phyloP scores from a whole-genome alignment of 108 stramenopile species.

The Nitzschia sp. region DNA sequence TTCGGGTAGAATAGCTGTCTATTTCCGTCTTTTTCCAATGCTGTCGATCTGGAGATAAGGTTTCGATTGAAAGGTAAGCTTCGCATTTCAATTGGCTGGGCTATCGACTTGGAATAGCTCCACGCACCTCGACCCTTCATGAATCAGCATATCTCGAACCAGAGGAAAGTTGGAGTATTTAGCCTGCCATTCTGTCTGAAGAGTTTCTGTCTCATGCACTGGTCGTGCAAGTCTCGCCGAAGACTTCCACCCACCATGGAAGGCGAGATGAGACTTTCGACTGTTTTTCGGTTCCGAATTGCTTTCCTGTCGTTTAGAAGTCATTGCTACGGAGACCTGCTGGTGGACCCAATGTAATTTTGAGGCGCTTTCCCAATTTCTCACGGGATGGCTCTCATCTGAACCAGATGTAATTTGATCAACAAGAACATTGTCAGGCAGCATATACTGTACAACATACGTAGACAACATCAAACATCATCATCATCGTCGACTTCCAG shows the following conservation, averaged over 20 bases:
- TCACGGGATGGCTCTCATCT: no score
- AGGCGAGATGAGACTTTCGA: not conserved
- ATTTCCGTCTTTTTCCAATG: slow-evolving; percentile 24
- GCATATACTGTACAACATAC: no score
- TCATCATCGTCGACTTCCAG: no score
- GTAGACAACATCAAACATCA: no score
- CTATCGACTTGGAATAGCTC: not conserved
- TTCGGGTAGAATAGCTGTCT: slow-evolving; percentile 31
- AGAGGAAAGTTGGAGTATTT: slow-evolving; percentile 4
- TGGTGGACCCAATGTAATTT: not conserved
- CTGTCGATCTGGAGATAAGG: not conserved
- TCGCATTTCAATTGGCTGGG: no score
- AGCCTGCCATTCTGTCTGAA: not conserved
- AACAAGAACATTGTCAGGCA: no score
- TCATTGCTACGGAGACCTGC: not conserved
- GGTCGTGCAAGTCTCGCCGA: not conserved
- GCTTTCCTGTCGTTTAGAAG: not conserved
- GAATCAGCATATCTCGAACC: not conserved
- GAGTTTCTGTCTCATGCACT: not conserved
- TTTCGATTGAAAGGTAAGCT: slow-evolving; percentile 3
- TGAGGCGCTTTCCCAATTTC: no score
- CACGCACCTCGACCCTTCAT: slow-evolving; percentile 1
- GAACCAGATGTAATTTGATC: no score
- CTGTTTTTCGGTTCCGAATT: not conserved
- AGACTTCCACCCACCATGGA: slow-evolving; percentile 11